Percentiles rank a stretch among this genome's conserved stretches.
Conservation (phyloP, 192 early-diverging fungal genomes). For the Backusella mclennaniae region DNA sequence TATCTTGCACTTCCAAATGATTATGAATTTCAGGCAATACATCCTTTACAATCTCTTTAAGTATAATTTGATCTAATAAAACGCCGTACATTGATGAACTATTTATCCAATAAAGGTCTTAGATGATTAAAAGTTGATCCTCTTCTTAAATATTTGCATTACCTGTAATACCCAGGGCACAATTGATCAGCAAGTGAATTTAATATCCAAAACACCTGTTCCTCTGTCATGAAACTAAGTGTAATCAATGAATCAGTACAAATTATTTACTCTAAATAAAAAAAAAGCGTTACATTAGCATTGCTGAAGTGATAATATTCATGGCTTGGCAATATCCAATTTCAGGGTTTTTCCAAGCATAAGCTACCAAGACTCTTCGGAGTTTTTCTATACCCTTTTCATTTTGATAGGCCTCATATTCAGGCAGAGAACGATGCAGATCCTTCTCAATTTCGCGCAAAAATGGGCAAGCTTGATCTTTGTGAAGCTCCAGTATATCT, state of each 20-base stretch:
- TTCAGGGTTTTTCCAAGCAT: constrained; percentile 82
- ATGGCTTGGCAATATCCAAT: constrained; percentile 99
- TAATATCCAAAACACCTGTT: constrained; percentile 98
- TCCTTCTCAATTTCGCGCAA: constrained; percentile 93
- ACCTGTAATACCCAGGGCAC: constrained; percentile 90
- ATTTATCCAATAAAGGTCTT: not conserved
- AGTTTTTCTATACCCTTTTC: constrained; percentile 89
- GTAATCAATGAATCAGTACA: not conserved
- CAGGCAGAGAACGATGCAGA: constrained; percentile 85
- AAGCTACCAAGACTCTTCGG: constrained; percentile 88
- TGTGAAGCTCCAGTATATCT: constrained; percentile 52
- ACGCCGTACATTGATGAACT: constrained; percentile 98
- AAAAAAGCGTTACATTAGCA: constrained; percentile 65
- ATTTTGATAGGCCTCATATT: constrained; percentile 90
- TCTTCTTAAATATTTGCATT: not conserved
- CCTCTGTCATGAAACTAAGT: constrained; percentile 82
- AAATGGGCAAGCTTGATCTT: constrained; percentile 59
- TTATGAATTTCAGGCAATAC: constrained; percentile 85
- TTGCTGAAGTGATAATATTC: constrained; percentile 96
- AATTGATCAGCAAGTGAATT: constrained; percentile 86
- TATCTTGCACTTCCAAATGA: constrained; percentile 83
- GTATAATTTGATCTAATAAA: constrained; percentile 91
- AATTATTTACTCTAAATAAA: not conserved
- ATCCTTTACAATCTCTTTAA: constrained; percentile 84
- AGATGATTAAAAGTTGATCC: not conserved